Evolutionary conservation across 345 rosid species (phyloP), one percentile per base, ranked within the genome.

Genomic region (Pseudoturritis turrita): DNA sequence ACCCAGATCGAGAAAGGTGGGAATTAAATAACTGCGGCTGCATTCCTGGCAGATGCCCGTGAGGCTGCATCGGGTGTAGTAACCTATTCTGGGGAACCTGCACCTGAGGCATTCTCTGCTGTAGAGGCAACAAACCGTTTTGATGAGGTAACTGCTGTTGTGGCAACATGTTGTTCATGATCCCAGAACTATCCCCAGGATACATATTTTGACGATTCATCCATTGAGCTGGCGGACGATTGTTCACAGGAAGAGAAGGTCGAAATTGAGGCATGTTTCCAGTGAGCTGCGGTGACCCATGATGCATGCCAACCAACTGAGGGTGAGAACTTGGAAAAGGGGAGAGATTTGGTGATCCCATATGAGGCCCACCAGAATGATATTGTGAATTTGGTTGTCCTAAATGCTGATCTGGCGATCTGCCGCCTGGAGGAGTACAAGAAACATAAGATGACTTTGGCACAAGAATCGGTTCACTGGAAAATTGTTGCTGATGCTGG

Each of bases 391-490:
- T 84, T 36, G 69, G 47, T 66, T 76, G 88, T 73, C 83, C 75
- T 35, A 81, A 55, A 65, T 76, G 84, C 46, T 77, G 86, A 59
- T 86, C 86, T 18, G 95, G 87, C 21, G 89, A 83, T 74, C 73
- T 72, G 43, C 84, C 88, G 59, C 82, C 84, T 17, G 74, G 86
- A 35, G 84, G 87, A 65, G 89, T 86, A 77, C 71, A 80, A 28
- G 92, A 83, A 62, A 83, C 73, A 72, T 68, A 63, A 46, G 87
- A 72, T 44, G 90, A 82, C 72, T 82, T 89, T 22, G 92, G 92
- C 67, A 84, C 84, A 74, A 80, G 78, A 72, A 90, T 78, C 28
- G 97, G 94, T 76, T 90, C 94, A 10, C 88, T 91, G 36, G 91
- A 83, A 69, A 83, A 89, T 23, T 87, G 88, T 62, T 82, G 88